phyloP scores from a whole-genome alignment of 768 basidiomycete species.

The Tricholoma matsutake region DNA sequence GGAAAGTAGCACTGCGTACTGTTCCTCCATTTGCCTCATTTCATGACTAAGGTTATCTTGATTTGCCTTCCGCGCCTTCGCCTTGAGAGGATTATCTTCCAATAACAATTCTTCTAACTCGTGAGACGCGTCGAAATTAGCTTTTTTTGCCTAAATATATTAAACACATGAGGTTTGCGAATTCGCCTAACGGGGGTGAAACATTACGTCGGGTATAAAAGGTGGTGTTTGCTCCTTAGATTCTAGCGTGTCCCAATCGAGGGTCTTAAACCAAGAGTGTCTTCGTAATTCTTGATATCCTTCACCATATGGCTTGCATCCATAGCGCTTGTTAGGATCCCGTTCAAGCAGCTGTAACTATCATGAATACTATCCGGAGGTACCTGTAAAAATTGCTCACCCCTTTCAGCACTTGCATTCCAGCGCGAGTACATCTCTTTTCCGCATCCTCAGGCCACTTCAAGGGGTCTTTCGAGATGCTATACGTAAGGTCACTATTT shows the following conservation, averaged over 20 bases:
- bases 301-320: constrained; percentile 77
- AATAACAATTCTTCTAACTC: constrained; percentile 94
- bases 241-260: constrained; percentile 89
- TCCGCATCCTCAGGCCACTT: constrained; percentile 91
- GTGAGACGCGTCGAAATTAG: constrained; percentile 98
- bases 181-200: constrained; percentile 3
- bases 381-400: constrained; percentile 45
- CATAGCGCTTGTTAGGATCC: constrained; percentile 76
- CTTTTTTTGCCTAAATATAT: constrained; percentile 82
- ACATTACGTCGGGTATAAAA: constrained; percentile 83
- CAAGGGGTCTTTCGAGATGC: constrained; percentile 84
- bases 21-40: constrained; percentile 98
- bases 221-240: constrained; percentile 72
- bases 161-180: background rate
- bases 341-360: constrained; percentile 75
- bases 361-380: constrained; percentile 4
- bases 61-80: constrained; percentile 85
- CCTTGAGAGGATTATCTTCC: constrained; percentile 96
- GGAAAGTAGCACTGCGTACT: constrained; percentile 49
- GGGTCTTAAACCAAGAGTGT: constrained; percentile 84
- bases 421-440: constrained; percentile 69
- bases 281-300: constrained; percentile 75
- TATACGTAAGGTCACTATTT: constrained; percentile 88
- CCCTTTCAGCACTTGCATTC: constrained; percentile 75
- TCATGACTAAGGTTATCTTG: constrained; percentile 88